Evolutionary conservation across 2,329 filamentous ascomycete genomes (phyloP).

Genomic region (Monosporascus sp.): DNA sequence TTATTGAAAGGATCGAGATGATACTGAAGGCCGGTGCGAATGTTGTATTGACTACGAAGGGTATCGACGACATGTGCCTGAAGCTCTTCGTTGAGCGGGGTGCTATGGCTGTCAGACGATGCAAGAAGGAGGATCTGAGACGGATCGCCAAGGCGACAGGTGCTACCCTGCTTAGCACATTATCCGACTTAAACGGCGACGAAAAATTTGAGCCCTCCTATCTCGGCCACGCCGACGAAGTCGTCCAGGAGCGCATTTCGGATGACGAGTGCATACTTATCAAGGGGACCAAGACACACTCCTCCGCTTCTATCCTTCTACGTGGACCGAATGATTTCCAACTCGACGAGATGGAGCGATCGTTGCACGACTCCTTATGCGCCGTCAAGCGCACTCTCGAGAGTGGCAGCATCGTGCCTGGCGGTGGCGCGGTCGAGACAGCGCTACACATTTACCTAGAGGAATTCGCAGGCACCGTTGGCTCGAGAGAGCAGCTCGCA

Average conservation of each 20-base stretch:
- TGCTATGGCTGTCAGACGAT: conserved; percentile 90
- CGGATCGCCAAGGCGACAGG: conserved; percentile 95
- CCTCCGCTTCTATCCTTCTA: conserved; percentile 91
- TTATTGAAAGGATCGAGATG: conserved; percentile 92
- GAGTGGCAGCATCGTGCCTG: conserved; percentile 93
- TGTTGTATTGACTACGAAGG: conserved; percentile 94
- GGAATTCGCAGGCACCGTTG: conserved; percentile 95
- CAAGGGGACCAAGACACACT: conserved; percentile 92
- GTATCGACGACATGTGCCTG: conserved; percentile 91
- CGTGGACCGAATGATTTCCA: conserved; percentile 94
- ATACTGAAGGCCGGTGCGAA: conserved; percentile 97
- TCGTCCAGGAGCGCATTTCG: conserved; percentile 96
- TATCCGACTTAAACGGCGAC: conserved; percentile 95
- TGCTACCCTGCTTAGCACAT: conserved; percentile 83
- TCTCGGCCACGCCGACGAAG: conserved; percentile 88
- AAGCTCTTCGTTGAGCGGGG: conserved; percentile 94
- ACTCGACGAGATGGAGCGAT: conserved; percentile 98
- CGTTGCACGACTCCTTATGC: conserved; percentile 92
- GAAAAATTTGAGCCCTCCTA: conserved; percentile 91
- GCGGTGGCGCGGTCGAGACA: conserved; percentile 96
- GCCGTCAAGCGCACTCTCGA: conserved; percentile 96
- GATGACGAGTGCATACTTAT: conserved; percentile 97
- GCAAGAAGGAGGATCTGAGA: conserved; percentile 97
- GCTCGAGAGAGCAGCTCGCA: conserved; percentile 93
- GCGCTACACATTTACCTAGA: conserved; percentile 98